Percentiles rank a stretch among this genome's conserved stretches.
These are phyloP conservation scores for Magnaporthiopsis incrustans DNA, from an alignment of 2,329 filamentous ascomycete genomes.

Conservation along the genomic window DNA sequence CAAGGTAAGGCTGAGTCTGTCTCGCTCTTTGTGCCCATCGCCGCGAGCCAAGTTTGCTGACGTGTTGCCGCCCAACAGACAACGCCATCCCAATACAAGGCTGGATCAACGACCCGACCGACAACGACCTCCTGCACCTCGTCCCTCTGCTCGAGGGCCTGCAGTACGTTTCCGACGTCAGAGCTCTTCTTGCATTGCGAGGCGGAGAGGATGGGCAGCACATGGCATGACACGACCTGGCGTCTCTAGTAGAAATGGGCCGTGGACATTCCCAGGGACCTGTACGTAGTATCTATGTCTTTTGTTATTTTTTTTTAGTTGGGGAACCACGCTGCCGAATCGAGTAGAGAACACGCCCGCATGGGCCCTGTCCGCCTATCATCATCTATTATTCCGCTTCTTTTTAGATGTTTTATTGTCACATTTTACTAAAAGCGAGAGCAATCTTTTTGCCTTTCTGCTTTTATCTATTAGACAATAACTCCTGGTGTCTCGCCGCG, in stretches of 20 bases:
- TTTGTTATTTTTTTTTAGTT: neutral
- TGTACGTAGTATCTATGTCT: no score
- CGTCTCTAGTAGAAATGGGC: neutral
- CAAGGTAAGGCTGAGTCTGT: conserved; percentile 76
- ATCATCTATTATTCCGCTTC: neutral
- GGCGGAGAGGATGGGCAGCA: conserved; percentile 72
- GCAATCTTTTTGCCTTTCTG: no score
- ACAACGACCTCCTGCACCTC: conserved; percentile 88
- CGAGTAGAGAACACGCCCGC: neutral
- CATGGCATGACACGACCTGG: conserved; percentile 32
- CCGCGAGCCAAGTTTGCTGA: neutral
- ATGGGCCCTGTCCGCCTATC: neutral
- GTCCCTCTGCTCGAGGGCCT: conserved; percentile 88
- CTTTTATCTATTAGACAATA: no score
- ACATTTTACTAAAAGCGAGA: neutral
- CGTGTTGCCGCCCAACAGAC: conserved; percentile 46
- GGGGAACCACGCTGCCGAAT: neutral
- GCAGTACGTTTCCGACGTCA: conserved; percentile 93
- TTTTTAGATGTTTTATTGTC: neutral
- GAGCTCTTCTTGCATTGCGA: conserved; percentile 79
- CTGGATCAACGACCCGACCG: conserved; percentile 98
- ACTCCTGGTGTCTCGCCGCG: no score
- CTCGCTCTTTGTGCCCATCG: neutral
- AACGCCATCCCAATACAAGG: conserved; percentile 98
- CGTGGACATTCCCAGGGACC: no score